Percentiles rank a stretch among this genome's conserved stretches.
phyloP scores from a whole-genome alignment of 2,329 filamentous ascomycete genomes.

The Talaromyces sp. region DNA sequence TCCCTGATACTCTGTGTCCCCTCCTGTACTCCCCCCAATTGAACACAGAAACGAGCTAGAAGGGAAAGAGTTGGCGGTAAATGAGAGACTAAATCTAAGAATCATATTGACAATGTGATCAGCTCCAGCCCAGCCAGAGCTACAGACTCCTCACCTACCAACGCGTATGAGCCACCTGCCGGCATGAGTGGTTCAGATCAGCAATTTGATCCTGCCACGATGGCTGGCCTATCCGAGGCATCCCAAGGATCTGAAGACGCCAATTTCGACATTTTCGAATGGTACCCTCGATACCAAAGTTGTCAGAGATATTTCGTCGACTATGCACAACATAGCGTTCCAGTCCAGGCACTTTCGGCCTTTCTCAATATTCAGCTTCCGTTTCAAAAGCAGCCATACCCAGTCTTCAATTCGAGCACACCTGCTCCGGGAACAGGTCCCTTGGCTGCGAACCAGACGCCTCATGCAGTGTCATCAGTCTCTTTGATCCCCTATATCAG shows the following conservation, averaged over 20 bases:
- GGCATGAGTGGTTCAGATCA: conserved; percentile 29
- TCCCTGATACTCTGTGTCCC: not conserved
- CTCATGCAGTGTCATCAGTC: conserved; percentile 45
- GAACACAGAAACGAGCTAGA: not conserved
- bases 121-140: conserved; percentile 13
- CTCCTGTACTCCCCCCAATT: not conserved
- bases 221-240: conserved; percentile 36
- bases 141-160: not conserved
- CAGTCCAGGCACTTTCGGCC: conserved; percentile 82
- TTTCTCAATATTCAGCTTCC: conserved; percentile 91
- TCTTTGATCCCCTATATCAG: conserved; percentile 86
- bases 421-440: conserved; percentile 19
- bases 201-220: conserved; percentile 37
- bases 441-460: conserved; percentile 40
- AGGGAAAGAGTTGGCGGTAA: not conserved
- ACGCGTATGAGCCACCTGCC: conserved; percentile 10
- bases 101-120: not conserved
- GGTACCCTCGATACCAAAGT: conserved; percentile 86
- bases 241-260: conserved; percentile 40
- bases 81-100: not conserved
- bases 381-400: conserved; percentile 64
- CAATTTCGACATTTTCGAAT: conserved; percentile 70
- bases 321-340: conserved; percentile 76
- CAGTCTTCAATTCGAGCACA: conserved; percentile 43
- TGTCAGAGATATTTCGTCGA: conserved; percentile 91